Percentiles rank a stretch among this genome's conserved stretches.
phyloP scores from a whole-genome alignment of 441 rosid species.

The Geranium incanum region DNA sequence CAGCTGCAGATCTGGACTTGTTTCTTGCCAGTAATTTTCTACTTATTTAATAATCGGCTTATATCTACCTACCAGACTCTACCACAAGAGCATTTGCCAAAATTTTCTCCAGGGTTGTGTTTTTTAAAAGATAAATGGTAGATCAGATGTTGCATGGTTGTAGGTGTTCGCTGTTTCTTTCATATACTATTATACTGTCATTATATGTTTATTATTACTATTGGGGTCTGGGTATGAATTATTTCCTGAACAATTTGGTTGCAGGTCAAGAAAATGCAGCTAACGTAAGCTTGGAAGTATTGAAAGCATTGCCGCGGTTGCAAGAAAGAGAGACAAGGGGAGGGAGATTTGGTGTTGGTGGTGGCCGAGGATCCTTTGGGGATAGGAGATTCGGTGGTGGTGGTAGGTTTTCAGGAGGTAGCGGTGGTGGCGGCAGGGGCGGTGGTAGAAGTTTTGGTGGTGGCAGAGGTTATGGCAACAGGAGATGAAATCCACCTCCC shows the following conservation, averaged over 20 bases:
- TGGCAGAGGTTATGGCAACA: conserved; percentile 30
- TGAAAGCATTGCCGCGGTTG: conserved; percentile 61
- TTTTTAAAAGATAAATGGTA: neutral
- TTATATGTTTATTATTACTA: neutral
- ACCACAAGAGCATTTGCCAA: neutral
- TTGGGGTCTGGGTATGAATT: neutral
- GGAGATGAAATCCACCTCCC: conserved; percentile 29
- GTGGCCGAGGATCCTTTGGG: conserved; percentile 36
- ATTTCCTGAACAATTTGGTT: neutral
- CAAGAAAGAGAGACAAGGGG: conserved; percentile 70
- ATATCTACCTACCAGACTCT: neutral
- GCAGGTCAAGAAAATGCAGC: conserved; percentile 65
- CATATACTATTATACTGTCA: neutral
- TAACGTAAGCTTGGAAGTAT: conserved; percentile 52
- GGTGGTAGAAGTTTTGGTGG: conserved; percentile 35
- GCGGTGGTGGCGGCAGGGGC: conserved; percentile 44
- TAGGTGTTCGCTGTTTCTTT: neutral
- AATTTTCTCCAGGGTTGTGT: neutral
- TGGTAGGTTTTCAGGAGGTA: conserved; percentile 37
- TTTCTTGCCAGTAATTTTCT: conserved; percentile 44
- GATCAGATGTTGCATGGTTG: neutral
- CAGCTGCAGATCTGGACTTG: conserved; percentile 44
- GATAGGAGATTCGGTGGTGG: conserved; percentile 24
- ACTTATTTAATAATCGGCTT: neutral
- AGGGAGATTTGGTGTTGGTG: conserved; percentile 36